Evolutionary conservation across 345 rosid species (phyloP), one percentile per base, ranked within the genome.

Genomic region (Eucalyptus curtisii): DNA sequence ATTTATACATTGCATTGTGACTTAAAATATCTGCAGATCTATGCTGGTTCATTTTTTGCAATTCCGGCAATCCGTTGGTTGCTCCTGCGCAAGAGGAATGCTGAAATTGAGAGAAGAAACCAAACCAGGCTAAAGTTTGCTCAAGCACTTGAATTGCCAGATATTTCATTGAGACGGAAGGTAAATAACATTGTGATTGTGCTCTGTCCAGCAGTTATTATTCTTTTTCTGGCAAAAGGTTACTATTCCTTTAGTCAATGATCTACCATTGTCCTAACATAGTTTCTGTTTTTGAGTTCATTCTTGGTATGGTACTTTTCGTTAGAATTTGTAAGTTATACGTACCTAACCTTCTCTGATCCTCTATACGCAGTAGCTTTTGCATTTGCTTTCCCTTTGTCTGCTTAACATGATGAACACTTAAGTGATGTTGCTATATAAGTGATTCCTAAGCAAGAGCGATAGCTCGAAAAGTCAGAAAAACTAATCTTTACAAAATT

Each of bases 1-100:
- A 17, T 68, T 8, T 71, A 71, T 71, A 37, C 45, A 71, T 71
- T 71, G 45, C 82, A 22, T 71, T 71, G 42, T 71, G 45, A 71
- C 81, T 19, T 37, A 25, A 71, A 71, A 71, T 79, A 52, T 87
- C 87, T 91, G 91, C 96, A 98, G 99, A 85, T 96, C 76, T 98
- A 98, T 89, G 99, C 99, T 88, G 99, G 97, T 91, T 98, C 99
- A 79, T 98, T 98, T 94, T 98, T 98, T 93, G 95, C 96, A 85
- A 96, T 98, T 89, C 99, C 99, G 87, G 86, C 92, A 90, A 82
- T 98, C 64, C 97, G 99, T 61, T 98, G 98, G 98, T 90, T 95
- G 90, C 89, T 96, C 76, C 68, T 93, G 27, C 89, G 89, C 88
- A 92, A 92, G 89, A 95, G 90, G 92, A 98, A 98, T 93, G 89